Percentiles rank a stretch among this genome's conserved stretches.
Conservation (phyloP, 371 early-diverging fungal genomes). For the Circinella minor region DNA sequence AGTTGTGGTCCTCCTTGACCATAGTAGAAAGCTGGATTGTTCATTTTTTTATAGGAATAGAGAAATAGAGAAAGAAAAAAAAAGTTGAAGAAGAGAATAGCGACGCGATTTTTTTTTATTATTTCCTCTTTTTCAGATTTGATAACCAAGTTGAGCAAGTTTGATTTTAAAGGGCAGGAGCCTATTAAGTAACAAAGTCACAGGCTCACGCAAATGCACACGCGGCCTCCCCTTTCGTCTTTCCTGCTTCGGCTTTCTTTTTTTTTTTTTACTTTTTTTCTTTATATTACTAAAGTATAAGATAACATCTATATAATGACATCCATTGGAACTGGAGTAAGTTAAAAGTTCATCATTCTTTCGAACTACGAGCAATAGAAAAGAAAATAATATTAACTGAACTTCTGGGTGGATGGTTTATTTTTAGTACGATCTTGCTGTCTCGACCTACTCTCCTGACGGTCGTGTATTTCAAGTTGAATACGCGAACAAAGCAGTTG, state of each 20-base stretch:
- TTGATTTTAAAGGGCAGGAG: too few species aligned
- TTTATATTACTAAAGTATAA: too few species aligned
- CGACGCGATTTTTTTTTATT: neutral
- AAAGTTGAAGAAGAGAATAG: too few species aligned
- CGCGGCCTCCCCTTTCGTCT: neutral
- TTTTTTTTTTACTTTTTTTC: neutral
- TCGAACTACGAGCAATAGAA: neutral
- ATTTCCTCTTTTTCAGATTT: too few species aligned
- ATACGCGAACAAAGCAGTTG: constrained; percentile 97
- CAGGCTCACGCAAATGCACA: constrained; percentile 2
- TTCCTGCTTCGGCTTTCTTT: neutral
- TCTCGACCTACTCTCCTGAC: constrained; percentile 98
- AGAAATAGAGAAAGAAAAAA: constrained; percentile 2
- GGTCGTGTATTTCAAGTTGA: constrained; percentile 99
- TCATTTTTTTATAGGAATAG: neutral
- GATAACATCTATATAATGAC: constrained; percentile 47
- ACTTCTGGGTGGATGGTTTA: neutral
- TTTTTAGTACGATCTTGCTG: constrained; percentile 92
- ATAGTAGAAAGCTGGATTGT: constrained; percentile 3
- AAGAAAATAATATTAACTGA: neutral
- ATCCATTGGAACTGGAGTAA: constrained; percentile 76
- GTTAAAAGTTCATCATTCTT: constrained; percentile 16
- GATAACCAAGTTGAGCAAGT: too few species aligned
- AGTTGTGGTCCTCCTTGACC: neutral
- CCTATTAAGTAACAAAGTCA: neutral